Evolutionary conservation across 2,329 filamentous ascomycete genomes (phyloP).

Genomic region (Paraphaeosphaeria sporulosa): DNA sequence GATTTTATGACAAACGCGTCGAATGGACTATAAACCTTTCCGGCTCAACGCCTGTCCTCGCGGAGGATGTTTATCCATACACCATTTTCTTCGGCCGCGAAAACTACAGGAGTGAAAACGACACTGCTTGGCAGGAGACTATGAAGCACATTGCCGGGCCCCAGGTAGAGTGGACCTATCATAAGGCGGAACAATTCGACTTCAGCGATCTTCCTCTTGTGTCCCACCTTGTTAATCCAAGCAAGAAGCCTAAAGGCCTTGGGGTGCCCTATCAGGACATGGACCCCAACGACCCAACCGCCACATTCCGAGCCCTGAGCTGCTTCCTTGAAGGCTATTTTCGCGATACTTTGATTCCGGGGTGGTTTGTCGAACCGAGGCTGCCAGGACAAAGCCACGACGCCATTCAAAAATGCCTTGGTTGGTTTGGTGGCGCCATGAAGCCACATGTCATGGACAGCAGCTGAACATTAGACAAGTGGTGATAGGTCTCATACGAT

Average conservation of each 20-base stretch:
- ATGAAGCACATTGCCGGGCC: slow-evolving; percentile 28
- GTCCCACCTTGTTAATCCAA: slow-evolving; percentile 18
- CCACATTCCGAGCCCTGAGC: slow-evolving; percentile 11
- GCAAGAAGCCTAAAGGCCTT: slow-evolving; percentile 8
- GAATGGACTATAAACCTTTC: slow-evolving; percentile 34
- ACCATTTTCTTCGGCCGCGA: slow-evolving; percentile 50
- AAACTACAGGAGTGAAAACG: slow-evolving; percentile 95
- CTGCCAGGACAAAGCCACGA: neutral
- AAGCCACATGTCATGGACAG: neutral
- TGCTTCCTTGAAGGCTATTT: slow-evolving; percentile 16
- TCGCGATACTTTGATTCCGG: neutral
- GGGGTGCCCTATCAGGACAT: slow-evolving; percentile 3
- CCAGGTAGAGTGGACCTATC: slow-evolving; percentile 33
- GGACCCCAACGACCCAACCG: slow-evolving; percentile 1
- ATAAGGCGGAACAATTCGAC: slow-evolving; percentile 29
- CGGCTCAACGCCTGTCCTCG: slow-evolving; percentile 27
- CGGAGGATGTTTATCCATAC: slow-evolving; percentile 12
- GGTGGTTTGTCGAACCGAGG: neutral
- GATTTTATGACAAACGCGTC: slow-evolving; percentile 17
- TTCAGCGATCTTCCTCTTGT: slow-evolving; percentile 33
- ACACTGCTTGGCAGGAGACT: slow-evolving; percentile 83
- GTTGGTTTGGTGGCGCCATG: slow-evolving; percentile 4
- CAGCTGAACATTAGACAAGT: neutral
- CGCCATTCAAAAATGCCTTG: neutral
- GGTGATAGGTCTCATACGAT: neutral